Base-by-base conservation (phyloP, 129 eudicot species). In the Artemisia annua region DNA sequence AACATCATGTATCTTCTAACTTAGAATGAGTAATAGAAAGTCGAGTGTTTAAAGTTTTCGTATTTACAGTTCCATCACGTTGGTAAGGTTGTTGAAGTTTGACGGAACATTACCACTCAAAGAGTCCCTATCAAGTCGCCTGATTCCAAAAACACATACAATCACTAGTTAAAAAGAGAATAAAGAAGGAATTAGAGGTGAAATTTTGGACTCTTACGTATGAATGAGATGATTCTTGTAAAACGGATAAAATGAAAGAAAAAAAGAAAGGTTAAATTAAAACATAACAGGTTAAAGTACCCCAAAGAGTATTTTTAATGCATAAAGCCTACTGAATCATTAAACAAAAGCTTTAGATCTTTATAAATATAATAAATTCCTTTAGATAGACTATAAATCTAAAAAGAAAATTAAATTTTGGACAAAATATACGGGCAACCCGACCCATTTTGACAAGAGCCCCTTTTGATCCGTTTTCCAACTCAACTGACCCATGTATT, bases 41-140 rank as follows among this genome's bases (percentile, higher is more conserved):
- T 8, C 11, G 7, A 4, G 13, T 48, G 13, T 58, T 13, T 3
- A 9, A 55, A 46, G 49, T 26, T 58, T 0, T 53, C n/a, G 57
- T 17, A 30, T 80, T 81, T 63, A 85, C 89, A 82, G 55, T 30
- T 63, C 78, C 4, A 17, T 67, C 10, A 76, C 74, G 24, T 48
- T 39, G 9, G 48, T 63, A 66, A 85, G 86, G 64, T 67, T 79
- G 80, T 71, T 75, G 76, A 85, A 61, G 82, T 28, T 79, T 50
- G 89, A 54, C 0, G 89, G 89, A 11, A 82, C 75, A 43, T 66
- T 0, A 7, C 89, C 86, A 39, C 48, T 57, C 48, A 85, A 66
- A 10, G 69, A 52, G 60, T 85, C 81, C 65, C 75, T 75, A 63
- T 85, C 81, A 43, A 85, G 81, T 24, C 85, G 84, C 18, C 83